These are phyloP conservation scores for Linum trigynum DNA, from an alignment of 345 rosid genomes.

Conservation along the genomic window DNA sequence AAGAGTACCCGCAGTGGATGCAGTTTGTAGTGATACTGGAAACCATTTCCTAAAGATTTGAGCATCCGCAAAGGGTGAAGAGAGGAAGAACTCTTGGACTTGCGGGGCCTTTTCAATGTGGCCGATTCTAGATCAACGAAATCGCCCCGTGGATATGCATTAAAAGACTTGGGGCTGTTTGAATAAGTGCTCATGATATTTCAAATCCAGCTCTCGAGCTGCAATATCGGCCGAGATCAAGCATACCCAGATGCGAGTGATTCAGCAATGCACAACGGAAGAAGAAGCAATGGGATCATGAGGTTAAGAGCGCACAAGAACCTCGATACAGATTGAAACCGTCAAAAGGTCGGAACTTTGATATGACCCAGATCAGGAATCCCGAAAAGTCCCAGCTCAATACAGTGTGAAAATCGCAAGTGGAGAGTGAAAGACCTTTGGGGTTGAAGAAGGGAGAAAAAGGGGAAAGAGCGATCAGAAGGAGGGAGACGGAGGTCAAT, in stretches of 20 bases:
- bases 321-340: too few species aligned
- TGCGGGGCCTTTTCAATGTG: constrained; percentile 44
- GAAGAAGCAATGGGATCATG: too few species aligned
- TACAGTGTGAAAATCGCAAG: too few species aligned
- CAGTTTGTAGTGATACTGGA: constrained; percentile 50
- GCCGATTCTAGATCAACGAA: constrained; percentile 67
- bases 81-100: constrained; percentile 32
- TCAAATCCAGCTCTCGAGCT: constrained; percentile 18
- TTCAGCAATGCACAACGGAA: too few species aligned
- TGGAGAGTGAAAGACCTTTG: too few species aligned
- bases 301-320: too few species aligned
- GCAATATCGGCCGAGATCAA: background rate
- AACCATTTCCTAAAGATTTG: constrained; percentile 40
- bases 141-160: constrained; percentile 65
- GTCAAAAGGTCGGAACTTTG: too few species aligned
- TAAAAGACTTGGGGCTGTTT: constrained; percentile 53
- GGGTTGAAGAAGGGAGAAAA: too few species aligned
- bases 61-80: constrained; percentile 42
- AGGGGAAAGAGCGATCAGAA: too few species aligned
- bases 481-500: too few species aligned
- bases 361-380: too few species aligned
- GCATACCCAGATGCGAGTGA: background rate
- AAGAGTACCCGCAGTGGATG: constrained; percentile 48
- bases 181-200: constrained; percentile 55
- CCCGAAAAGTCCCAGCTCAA: too few species aligned